A percentile compares a stretch with the other conserved stretches of the same genome.
These are phyloP conservation scores for Vitis hybrid DNA, from an alignment of 177 flowering plant species.

Conservation along the genomic window DNA sequence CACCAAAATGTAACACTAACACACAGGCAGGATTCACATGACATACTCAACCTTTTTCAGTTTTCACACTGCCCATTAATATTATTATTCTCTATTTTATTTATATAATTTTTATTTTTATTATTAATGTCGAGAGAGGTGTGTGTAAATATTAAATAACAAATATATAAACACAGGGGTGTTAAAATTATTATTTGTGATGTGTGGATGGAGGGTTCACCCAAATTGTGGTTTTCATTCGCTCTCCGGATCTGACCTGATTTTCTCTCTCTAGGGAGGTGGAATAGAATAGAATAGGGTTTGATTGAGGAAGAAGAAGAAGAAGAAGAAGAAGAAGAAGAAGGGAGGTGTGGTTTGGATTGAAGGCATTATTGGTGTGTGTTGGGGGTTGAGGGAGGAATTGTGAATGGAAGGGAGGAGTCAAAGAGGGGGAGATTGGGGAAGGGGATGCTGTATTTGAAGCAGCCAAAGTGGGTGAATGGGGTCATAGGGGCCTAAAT, in stretches of 20 bases:
- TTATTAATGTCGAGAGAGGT: no score
- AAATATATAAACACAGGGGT: no score
- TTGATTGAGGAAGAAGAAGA: neutral
- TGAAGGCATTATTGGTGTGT: neutral
- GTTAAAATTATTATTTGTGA: neutral
- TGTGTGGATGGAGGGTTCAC: constrained; percentile 24
- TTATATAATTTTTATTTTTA: no score
- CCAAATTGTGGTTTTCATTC: constrained; percentile 30
- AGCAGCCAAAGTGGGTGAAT: constrained; percentile 28
- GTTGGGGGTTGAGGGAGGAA: neutral
- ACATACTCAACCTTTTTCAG: no score
- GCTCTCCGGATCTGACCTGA: constrained; percentile 25
- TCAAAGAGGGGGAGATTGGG: neutral
- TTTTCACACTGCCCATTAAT: no score
- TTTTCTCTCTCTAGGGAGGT: neutral
- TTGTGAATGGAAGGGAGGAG: constrained; percentile 1
- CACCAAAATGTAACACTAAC: no score
- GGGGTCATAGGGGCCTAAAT: neutral
- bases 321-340: neutral
- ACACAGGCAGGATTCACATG: no score
- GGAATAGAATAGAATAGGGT: neutral
- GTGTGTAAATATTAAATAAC: no score
- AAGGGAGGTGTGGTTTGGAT: neutral
- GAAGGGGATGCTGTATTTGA: constrained; percentile 38
- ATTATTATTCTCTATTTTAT: no score